Conservation (phyloP, 1,284 basidiomycete species). For the Pascua sp. region DNA sequence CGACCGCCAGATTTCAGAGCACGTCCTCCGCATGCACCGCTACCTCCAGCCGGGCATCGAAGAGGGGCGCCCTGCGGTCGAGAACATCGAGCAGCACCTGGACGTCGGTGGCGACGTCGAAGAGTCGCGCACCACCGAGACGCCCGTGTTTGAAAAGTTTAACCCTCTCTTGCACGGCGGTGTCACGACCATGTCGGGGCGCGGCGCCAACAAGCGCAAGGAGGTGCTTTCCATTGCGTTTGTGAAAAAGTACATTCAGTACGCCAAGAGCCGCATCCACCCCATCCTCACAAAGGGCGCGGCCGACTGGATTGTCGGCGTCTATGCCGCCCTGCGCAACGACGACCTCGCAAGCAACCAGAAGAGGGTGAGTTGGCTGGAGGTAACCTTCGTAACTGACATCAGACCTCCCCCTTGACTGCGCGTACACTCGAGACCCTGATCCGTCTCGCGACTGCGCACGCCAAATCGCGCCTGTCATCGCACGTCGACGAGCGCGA, state of each 20-base stretch:
- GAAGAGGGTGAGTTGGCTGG: slow-evolving; percentile 64
- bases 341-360: slow-evolving; percentile 86
- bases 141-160: slow-evolving; percentile 90
- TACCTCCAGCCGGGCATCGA: slow-evolving; percentile 95
- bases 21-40: slow-evolving; percentile 95
- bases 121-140: slow-evolving; percentile 59
- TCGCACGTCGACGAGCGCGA: slow-evolving; percentile 78
- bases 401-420: slow-evolving; percentile 89
- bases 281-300: slow-evolving; percentile 89
- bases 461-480: slow-evolving; percentile 92
- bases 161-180: slow-evolving; percentile 93
- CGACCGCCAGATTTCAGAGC: slow-evolving; percentile 93
- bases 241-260: slow-evolving; percentile 98
- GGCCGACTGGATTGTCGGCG: slow-evolving; percentile 88
- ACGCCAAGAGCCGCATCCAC: slow-evolving; percentile 82
- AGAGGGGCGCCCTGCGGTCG: slow-evolving; percentile 75
- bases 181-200: slow-evolving; percentile 59
- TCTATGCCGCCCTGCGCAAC: slow-evolving; percentile 88
- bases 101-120: slow-evolving; percentile 67
- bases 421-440: slow-evolving; percentile 98
- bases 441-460: slow-evolving; percentile 95
- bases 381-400: slow-evolving; percentile 6
- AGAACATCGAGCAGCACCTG: slow-evolving; percentile 82
- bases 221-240: slow-evolving; percentile 92
- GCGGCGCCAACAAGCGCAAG: slow-evolving; percentile 59